A percentile compares a stretch with the other conserved stretches of the same genome.
Evolutionary conservation across 2,329 filamentous ascomycete genomes (phyloP).

Genomic region (Verticillium zaregamsianum): DNA sequence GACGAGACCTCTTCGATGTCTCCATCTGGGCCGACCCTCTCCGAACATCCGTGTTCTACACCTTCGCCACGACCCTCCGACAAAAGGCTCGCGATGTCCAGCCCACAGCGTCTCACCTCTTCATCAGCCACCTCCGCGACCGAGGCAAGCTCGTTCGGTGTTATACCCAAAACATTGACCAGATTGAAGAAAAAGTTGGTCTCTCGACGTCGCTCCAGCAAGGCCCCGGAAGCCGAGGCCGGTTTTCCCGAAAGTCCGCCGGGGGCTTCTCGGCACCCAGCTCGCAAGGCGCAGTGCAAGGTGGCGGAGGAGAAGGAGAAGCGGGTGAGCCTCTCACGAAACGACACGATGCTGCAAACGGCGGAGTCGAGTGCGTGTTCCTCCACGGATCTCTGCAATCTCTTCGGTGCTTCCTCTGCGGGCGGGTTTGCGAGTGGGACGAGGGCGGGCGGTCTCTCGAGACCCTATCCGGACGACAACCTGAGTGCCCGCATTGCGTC

Average conservation of each 20-base stretch:
- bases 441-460: slow-evolving; percentile 49
- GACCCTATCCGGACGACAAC: slow-evolving; percentile 60
- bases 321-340: not conserved
- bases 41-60: slow-evolving; percentile 68
- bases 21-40: slow-evolving; percentile 66
- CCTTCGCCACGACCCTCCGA: slow-evolving; percentile 64
- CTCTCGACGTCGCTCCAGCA: slow-evolving; percentile 57
- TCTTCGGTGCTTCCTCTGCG: slow-evolving; percentile 61
- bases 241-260: slow-evolving; percentile 50
- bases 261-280: slow-evolving; percentile 15
- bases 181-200: slow-evolving; percentile 67
- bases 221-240: slow-evolving; percentile 57
- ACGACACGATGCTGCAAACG: slow-evolving; percentile 3
- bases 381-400: slow-evolving; percentile 65
- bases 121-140: slow-evolving; percentile 64
- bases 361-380: slow-evolving; percentile 62
- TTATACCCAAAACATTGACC: slow-evolving; percentile 74
- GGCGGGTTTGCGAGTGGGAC: slow-evolving; percentile 56
- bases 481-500: slow-evolving; percentile 62
- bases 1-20: slow-evolving; percentile 66
- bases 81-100: slow-evolving; percentile 60
- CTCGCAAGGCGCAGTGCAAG: not conserved
- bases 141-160: slow-evolving; percentile 65
- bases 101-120: slow-evolving; percentile 63
- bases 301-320: not conserved